Evolutionary conservation across 1,284 basidiomycete species (phyloP), one percentile per base, ranked within the genome.

Genomic region (Prillingera fragicola): DNA sequence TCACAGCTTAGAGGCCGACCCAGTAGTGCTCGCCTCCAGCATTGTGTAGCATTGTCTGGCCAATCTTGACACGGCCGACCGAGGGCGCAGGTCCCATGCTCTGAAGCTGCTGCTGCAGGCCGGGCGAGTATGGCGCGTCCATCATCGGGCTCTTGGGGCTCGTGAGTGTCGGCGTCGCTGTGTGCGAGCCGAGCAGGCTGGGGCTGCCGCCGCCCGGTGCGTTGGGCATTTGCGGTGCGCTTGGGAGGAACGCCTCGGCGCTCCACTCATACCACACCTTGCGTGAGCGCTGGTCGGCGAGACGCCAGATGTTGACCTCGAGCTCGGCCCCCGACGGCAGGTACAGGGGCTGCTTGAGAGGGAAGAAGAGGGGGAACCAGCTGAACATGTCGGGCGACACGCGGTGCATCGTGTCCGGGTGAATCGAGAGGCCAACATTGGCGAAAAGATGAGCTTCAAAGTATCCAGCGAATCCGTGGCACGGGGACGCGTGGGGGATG

Each of bases 361-460:
- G 94, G 71, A 99, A 95, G 74, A 90, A 96, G 25, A 97, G 75
- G 0, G 95, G 95, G 75, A 99, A 99, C 95, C 95, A 99, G 60
- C 88, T 94, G 50, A 97, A 77, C 94, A 98, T 97, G 57, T 97
- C 85, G 57, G 87, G 87, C 14, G 87, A 89, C 41, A 91, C 77
- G 38, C 79, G 71, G 43, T 87, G 81, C 69, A 85, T 84, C 37
- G 83, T 81, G 45, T 90, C 82, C 0, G 95, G 95, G 66, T 96
- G 91, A 38, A 95, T 99, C 58, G 89, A 95, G 27, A 98, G 75
- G 0, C 87, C 86, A 17, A 98, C 77, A 55, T 85, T 83, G 29
- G 81, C 82, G 66, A 96, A 99, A 5, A 98, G 74, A 23, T 89
- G 82, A 0, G 94, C 89, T 71, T 98, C 94, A 62, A 99, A 99